Evolutionary conservation across 805 yeast species (phyloP).

Genomic region (Peterozyma xylosa): DNA sequence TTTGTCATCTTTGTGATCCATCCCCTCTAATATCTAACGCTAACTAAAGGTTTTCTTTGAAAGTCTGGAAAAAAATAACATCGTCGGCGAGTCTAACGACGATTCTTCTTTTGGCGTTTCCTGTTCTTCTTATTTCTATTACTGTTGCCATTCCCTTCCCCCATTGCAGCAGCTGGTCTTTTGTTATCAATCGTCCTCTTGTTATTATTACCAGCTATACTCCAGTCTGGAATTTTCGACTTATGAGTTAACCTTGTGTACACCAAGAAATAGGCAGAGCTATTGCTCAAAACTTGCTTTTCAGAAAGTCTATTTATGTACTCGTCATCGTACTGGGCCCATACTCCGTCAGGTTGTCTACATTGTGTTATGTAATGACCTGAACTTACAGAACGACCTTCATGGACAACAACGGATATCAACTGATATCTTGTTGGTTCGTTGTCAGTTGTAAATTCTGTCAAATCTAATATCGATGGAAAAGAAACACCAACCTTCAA

Average conservation of each 20-base stretch:
- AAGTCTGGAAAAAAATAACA: too few relatives aligned
- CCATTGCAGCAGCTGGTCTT: background rate
- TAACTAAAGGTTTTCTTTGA: too few relatives aligned
- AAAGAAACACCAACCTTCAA: slow-evolving; percentile 82
- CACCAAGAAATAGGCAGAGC: slow-evolving; percentile 83
- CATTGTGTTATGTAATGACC: slow-evolving; percentile 94
- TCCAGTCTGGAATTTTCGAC: slow-evolving; percentile 11
- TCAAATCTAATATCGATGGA: slow-evolving; percentile 68
- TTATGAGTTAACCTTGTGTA: slow-evolving; percentile 73
- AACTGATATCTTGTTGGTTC: slow-evolving; percentile 60
- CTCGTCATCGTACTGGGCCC: slow-evolving; percentile 96
- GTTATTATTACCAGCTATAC: background rate
- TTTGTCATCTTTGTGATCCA: too few relatives aligned
- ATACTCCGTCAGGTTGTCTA: slow-evolving; percentile 83
- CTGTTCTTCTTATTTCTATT: too few relatives aligned
- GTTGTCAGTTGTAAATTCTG: slow-evolving; percentile 45
- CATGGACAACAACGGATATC: slow-evolving; percentile 83
- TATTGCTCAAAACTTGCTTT: slow-evolving; percentile 68
- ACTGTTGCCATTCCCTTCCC: too few relatives aligned
- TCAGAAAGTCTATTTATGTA: slow-evolving; percentile 68
- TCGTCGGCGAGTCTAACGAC: too few relatives aligned
- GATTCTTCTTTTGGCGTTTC: too few relatives aligned
- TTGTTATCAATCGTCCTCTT: background rate
- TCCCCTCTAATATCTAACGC: too few relatives aligned
- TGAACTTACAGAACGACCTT: slow-evolving; percentile 84